phyloP scores from a whole-genome alignment of 2,329 filamentous ascomycete genomes.

The Talaromyces albobiverticillius region DNA sequence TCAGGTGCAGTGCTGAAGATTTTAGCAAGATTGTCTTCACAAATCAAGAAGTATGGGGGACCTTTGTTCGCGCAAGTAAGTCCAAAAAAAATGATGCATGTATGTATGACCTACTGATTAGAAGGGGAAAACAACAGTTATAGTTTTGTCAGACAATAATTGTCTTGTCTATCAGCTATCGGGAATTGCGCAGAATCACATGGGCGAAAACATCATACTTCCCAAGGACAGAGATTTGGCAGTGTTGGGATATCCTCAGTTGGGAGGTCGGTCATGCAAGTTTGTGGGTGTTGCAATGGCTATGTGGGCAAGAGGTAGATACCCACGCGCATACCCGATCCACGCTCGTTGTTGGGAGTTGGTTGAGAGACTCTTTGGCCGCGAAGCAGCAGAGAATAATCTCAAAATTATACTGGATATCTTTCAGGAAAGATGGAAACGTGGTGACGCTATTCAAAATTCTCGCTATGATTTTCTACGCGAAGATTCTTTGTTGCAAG shows the following conservation, averaged over 20 bases:
- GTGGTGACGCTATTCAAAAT: background rate
- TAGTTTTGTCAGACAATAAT: constrained; percentile 1
- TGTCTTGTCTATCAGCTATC: constrained; percentile 6
- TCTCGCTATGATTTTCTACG: background rate
- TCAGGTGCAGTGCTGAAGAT: constrained; percentile 4
- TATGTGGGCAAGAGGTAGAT: background rate
- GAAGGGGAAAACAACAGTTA: constrained; percentile 5
- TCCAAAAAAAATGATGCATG: background rate
- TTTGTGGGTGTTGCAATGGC: constrained; percentile 1
- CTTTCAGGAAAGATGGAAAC: background rate
- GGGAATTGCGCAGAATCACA: constrained; percentile 2
- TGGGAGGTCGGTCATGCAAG: background rate
- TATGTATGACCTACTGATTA: background rate
- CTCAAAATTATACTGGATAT: constrained; percentile 2
- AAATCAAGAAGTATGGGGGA: constrained; percentile 6
- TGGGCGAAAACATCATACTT: background rate
- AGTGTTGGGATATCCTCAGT: background rate
- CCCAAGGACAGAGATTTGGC: constrained; percentile 6
- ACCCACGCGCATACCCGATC: background rate
- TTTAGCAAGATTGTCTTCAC: constrained; percentile 6
- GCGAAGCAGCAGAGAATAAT: constrained; percentile 4
- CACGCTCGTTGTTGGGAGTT: constrained; percentile 9
- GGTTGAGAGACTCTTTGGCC: constrained; percentile 1
- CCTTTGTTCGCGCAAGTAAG: constrained; percentile 9
- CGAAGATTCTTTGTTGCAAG: background rate